phyloP scores from a whole-genome alignment of 164 flowering plant genomes.

The Vitis riparia region DNA sequence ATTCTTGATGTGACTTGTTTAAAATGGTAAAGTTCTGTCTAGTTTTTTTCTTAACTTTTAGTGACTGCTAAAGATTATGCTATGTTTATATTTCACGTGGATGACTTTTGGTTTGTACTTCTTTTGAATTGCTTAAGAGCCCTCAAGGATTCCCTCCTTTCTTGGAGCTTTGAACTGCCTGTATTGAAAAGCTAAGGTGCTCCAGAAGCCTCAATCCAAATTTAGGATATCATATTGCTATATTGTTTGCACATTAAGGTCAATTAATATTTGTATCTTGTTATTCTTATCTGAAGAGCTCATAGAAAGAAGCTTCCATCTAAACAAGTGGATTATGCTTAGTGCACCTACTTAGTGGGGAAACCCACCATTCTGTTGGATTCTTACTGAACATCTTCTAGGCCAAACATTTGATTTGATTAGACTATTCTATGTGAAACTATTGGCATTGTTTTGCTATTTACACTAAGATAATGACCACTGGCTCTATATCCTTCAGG shows the following conservation, averaged over 20 bases:
- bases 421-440: no score
- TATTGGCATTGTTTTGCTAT: no score
- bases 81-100: no score
- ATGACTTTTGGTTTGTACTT: no score
- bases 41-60: not conserved
- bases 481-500: no score
- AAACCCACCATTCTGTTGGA: not conserved
- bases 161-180: not conserved
- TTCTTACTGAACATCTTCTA: not conserved
- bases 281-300: no score
- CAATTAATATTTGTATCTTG: not conserved
- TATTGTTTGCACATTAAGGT: not conserved
- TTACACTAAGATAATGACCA: no score
- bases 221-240: not conserved
- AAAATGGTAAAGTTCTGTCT: slow-evolving; percentile 45
- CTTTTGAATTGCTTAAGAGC: no score
- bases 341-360: not conserved
- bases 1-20: slow-evolving; percentile 66
- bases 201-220: not conserved
- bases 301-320: not conserved
- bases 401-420: no score
- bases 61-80: no score
- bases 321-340: not conserved
- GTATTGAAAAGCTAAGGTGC: no score
- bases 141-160: not conserved